Evolutionary conservation across 306 rosid species (phyloP).

Genomic region (Gleditsia sinensis): DNA sequence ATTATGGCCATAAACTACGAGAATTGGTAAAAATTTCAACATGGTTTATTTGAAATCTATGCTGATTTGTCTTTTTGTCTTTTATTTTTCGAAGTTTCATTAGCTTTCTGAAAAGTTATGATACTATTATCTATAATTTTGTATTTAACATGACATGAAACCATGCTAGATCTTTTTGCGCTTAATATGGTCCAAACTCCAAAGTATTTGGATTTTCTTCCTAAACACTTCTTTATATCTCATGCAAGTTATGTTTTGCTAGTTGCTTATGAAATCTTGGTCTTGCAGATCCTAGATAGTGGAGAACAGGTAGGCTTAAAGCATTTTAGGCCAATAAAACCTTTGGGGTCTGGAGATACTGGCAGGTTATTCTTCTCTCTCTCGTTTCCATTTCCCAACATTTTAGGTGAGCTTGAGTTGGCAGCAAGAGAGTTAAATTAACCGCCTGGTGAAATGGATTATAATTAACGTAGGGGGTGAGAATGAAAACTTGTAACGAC

Average conservation of each 20-base stretch:
- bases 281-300: slow-evolving; percentile 67
- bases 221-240: slow-evolving; percentile 18
- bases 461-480: neutral
- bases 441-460: slow-evolving; percentile 13
- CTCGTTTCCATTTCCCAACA: slow-evolving; percentile 5
- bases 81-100: neutral
- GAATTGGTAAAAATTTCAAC: neutral
- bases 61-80: neutral
- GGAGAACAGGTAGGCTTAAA: slow-evolving; percentile 80
- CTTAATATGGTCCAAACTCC: neutral
- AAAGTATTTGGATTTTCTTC: slow-evolving; percentile 25
- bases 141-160: slow-evolving; percentile 25
- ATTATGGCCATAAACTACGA: neutral
- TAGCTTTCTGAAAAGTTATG: slow-evolving; percentile 6
- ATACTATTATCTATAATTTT: slow-evolving; percentile 11
- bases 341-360: slow-evolving; percentile 96
- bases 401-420: slow-evolving; percentile 9
- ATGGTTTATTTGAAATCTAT: neutral
- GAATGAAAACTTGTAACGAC: neutral
- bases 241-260: slow-evolving; percentile 6
- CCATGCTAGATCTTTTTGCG: neutral
- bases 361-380: slow-evolving; percentile 64
- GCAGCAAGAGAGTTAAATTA: neutral
- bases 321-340: slow-evolving; percentile 86
- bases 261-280: slow-evolving; percentile 33